Evolutionary conservation across 768 basidiomycete genomes (phyloP), one percentile per base, ranked within the genome.

Genomic region (Tylopilus plumbeoviolaceoides): DNA sequence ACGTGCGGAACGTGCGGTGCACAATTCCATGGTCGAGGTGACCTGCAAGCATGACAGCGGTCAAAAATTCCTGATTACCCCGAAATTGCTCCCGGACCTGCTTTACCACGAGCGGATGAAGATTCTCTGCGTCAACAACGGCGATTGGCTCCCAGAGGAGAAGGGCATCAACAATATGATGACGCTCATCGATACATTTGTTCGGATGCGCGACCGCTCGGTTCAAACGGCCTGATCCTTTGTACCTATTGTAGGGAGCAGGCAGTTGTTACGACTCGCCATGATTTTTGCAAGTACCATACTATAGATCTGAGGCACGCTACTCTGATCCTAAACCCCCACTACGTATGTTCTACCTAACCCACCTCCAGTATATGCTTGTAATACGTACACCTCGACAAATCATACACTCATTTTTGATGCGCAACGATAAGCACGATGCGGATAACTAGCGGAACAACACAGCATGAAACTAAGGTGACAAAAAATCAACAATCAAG

Each of bases 31-130:
- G 75, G 95, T 98, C 53, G 81, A 91, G 51, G 91, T 94, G 48
- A 97, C 95, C 9, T 98, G 97, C 79, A 84, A 85, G 60, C 69
- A 75, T 9, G 90, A 95, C 61, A 88, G 88, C 51, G 90, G 90
- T n/a, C 97, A 98, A 63, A 98, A 98, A 73, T 99, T 99, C 83
- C 79, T 99, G 55, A 95, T 99, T 71, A 99, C 95, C 11, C 95
- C 97, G 11, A 99, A 98, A 73, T 78, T 99, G 36, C 81, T 98
- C 14, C 84, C 93, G 17, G 87, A 91, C 65, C 79, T 99, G 53
- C 71, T 79, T 48, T 99, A 99, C 65, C 86, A 98, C 68, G 81
- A 84, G 58, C 82, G 85, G 55, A 98, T 98, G 94, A 91, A 89
- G 76, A 78, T 98, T 11, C 79, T 99, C 12, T 91, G 91, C 63